phyloP scores from a whole-genome alignment of 2,329 filamentous ascomycete species.

The Fusarium multiceps region DNA sequence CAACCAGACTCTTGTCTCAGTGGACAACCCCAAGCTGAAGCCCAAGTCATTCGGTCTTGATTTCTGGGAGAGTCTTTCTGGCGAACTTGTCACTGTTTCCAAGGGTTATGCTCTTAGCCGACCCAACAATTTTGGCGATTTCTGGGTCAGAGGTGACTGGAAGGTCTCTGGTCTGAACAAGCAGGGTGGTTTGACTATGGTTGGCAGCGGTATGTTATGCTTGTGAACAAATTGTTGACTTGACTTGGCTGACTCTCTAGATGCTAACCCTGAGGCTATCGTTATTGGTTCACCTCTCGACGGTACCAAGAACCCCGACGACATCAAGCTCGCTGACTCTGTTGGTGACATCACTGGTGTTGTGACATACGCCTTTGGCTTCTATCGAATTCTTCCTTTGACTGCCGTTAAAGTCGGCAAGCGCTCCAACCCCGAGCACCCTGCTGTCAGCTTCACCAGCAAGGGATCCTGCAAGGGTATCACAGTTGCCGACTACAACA shows the following conservation, averaged over 20 bases:
- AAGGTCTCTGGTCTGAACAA: slow-evolving; percentile 69
- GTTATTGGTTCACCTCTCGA: slow-evolving; percentile 73
- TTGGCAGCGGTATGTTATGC: slow-evolving; percentile 58
- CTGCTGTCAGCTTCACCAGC: slow-evolving; percentile 64
- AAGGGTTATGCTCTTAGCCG: slow-evolving; percentile 67
- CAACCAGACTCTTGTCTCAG: slow-evolving; percentile 67
- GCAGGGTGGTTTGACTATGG: slow-evolving; percentile 73
- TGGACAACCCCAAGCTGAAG: slow-evolving; percentile 68
- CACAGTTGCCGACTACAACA: slow-evolving; percentile 75
- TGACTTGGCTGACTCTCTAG: slow-evolving; percentile 47
- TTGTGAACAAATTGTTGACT: neutral
- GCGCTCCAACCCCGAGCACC: slow-evolving; percentile 58
- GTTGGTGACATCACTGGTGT: slow-evolving; percentile 76
- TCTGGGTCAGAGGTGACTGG: slow-evolving; percentile 76
- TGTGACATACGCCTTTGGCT: slow-evolving; percentile 73
- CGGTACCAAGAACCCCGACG: slow-evolving; percentile 67
- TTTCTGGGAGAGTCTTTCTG: slow-evolving; percentile 77
- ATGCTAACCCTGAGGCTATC: slow-evolving; percentile 77
- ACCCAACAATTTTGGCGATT: slow-evolving; percentile 74
- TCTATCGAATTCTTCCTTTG: slow-evolving; percentile 74
- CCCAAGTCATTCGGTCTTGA: slow-evolving; percentile 74
- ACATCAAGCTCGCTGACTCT: slow-evolving; percentile 72
- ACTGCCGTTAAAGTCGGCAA: slow-evolving; percentile 65
- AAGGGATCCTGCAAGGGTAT: slow-evolving; percentile 68
- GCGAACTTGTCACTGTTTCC: slow-evolving; percentile 73